Percentiles rank a stretch among this genome's conserved stretches.
Evolutionary conservation across 2,329 filamentous ascomycete species (phyloP).

Genomic region (Sordariomycetes sp.): DNA sequence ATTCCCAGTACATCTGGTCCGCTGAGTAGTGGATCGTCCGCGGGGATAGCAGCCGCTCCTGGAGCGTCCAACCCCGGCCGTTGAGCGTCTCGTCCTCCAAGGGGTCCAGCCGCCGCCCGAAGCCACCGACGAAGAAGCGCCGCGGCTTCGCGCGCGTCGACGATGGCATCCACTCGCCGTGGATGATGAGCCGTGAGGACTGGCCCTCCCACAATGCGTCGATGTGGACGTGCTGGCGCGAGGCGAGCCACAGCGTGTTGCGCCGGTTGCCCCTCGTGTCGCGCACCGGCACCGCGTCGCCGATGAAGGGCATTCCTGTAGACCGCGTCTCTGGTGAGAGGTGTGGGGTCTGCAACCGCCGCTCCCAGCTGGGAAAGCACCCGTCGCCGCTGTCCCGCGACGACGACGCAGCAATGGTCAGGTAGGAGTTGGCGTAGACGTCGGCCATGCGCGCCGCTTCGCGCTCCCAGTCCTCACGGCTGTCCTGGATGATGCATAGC

Average conservation of each 20-base stretch:
- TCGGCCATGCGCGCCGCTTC: constrained; percentile 4
- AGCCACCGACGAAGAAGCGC: background rate
- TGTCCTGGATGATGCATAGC: constrained; percentile 14
- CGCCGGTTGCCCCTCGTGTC: too few relatives aligned
- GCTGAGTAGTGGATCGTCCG: constrained; percentile 5
- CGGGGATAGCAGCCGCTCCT: constrained; percentile 7
- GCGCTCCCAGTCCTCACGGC: constrained; percentile 12
- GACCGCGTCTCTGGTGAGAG: too few relatives aligned
- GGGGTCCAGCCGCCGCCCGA: background rate
- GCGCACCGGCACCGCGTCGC: too few relatives aligned
- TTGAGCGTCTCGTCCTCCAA: background rate
- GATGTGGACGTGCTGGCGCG: too few relatives aligned
- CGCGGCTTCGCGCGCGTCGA: constrained; percentile 4
- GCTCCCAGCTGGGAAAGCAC: too few relatives aligned
- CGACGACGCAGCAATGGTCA: background rate
- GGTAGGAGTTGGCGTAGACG: background rate
- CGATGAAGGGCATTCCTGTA: too few relatives aligned
- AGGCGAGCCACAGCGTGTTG: too few relatives aligned
- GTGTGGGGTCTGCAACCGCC: too few relatives aligned
- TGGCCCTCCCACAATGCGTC: background rate
- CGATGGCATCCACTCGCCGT: constrained; percentile 3
- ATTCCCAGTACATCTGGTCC: background rate
- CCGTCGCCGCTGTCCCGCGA: background rate
- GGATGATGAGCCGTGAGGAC: constrained; percentile 4
- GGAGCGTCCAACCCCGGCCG: constrained; percentile 7